Base-by-base conservation (phyloP, 257 asterid species). In the Datura wrightii region DNA sequence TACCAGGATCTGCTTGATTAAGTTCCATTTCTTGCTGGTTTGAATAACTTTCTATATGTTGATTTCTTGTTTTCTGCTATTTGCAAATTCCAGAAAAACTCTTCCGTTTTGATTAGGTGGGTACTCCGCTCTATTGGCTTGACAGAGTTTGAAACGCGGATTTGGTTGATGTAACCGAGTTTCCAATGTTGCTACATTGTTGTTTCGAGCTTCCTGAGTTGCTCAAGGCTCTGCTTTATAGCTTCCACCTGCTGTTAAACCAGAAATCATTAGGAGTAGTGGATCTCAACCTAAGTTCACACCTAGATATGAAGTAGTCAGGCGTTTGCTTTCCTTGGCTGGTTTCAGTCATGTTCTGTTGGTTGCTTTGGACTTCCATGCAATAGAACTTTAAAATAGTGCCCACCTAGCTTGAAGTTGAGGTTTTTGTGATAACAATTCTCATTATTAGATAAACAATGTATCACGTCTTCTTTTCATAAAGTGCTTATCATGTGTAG, bases 241-340 rank as follows among this genome's bases (percentile, higher is more conserved):
- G 19, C 72, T 65, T 65, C 72, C n/a, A 13, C n/a, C 9, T 62
- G 72, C 41, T 65, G 19, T 13, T 36, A 65, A 39, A 36, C 46
- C 72, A 34, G 3, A 65, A 65, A 34, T 31, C 39, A 65, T 65
- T 65, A 65, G 46, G 72, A 65, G 46, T 6, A 34, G 46, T 7
- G 10, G 46, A 65, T 54, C 72, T 10, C 19, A 36, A 41, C 72
- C 19, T 65, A 13, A 36, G 46, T 36, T 65, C 72, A 65, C 46
- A 65, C 72, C 46, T 65, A 34, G 46, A 36, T 65, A 65, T 65
- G 18, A 65, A 65, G 72, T 65, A 65, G 46, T 65, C 72, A 65
- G 19, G 72, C 10, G 46, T 65, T 65, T 65, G 44, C 44, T 63
- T 9, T 31, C 41, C 44, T 63, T 63, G 71, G 71, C 71, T 63